Percentiles rank a stretch among this genome's conserved stretches.
These are phyloP conservation scores for Talaromyces verruculosus DNA, from an alignment of 2,329 filamentous ascomycete species.

Conservation along the genomic window DNA sequence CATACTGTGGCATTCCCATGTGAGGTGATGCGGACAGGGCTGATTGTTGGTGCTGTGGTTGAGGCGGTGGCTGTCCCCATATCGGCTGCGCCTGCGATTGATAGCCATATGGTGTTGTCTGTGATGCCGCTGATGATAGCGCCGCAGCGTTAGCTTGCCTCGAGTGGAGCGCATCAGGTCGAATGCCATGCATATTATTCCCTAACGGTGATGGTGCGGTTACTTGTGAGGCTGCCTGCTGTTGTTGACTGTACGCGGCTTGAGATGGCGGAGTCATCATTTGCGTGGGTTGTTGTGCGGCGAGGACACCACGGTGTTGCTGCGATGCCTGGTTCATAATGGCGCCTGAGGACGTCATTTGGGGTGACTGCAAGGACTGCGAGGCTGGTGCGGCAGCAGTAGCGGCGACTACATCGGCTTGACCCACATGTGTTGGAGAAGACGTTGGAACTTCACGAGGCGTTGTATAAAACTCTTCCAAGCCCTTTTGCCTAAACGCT, in stretches of 20 bases:
- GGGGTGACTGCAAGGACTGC: slow-evolving; percentile 42
- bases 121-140: slow-evolving; percentile 51
- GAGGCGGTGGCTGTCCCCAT: slow-evolving; percentile 65
- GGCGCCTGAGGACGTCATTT: slow-evolving; percentile 32
- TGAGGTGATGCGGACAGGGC: slow-evolving; percentile 34
- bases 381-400: slow-evolving; percentile 35
- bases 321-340: slow-evolving; percentile 25
- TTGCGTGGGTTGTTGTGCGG: slow-evolving; percentile 40
- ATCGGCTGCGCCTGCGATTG: slow-evolving; percentile 62
- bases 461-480: slow-evolving; percentile 78
- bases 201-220: slow-evolving; percentile 71
- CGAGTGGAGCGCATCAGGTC: slow-evolving; percentile 63
- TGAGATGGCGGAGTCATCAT: slow-evolving; percentile 51
- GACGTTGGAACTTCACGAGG: slow-evolving; percentile 73
- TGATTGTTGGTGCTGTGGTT: slow-evolving; percentile 58
- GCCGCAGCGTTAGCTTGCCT: slow-evolving; percentile 63
- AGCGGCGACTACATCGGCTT: slow-evolving; percentile 33
- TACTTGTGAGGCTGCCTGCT: slow-evolving; percentile 69
- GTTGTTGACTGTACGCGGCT: slow-evolving; percentile 67
- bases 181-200: slow-evolving; percentile 62
- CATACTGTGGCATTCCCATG: slow-evolving; percentile 43
- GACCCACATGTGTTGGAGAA: slow-evolving; percentile 33
- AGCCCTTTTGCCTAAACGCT: slow-evolving; percentile 72
- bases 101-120: slow-evolving; percentile 57
- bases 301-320: slow-evolving; percentile 35